Evolutionary conservation across 75 land plant genomes (phyloP).

Genomic region (Gnetum montanum): DNA sequence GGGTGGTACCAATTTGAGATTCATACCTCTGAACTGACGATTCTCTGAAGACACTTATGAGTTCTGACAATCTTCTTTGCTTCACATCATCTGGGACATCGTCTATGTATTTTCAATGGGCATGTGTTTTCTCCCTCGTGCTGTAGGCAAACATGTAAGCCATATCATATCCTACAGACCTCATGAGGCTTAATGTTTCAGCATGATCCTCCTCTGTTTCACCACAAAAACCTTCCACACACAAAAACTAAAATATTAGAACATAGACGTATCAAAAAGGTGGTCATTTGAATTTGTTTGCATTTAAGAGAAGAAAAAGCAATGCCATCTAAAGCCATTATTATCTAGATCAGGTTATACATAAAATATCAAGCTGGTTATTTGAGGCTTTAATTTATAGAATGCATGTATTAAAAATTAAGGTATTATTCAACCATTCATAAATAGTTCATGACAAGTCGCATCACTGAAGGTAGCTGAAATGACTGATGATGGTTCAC

Average conservation of each 20-base stretch:
- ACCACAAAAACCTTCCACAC: constrained; percentile 81
- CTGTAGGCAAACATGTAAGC: constrained; percentile 99
- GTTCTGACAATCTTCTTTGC: constrained; percentile 78
- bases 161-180: constrained; percentile 93
- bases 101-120: constrained; percentile 80
- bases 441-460: too few relatives aligned
- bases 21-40: constrained; percentile 66
- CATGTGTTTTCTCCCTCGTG: constrained; percentile 93
- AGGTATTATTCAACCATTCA: too few relatives aligned
- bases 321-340: too few relatives aligned
- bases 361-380: too few relatives aligned
- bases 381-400: too few relatives aligned
- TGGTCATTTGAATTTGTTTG: too few relatives aligned
- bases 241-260: neutral
- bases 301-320: too few relatives aligned
- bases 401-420: too few relatives aligned
- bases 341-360: too few relatives aligned
- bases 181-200: constrained; percentile 65
- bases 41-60: constrained; percentile 67
- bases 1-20: constrained; percentile 67
- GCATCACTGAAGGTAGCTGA: too few relatives aligned
- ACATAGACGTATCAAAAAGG: too few relatives aligned
- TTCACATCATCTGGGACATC: constrained; percentile 85
- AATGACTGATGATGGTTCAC: too few relatives aligned
- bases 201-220: constrained; percentile 93